A percentile compares a stretch with the other conserved stretches of the same genome.
Conservation (phyloP, 768 basidiomycete species). For the Dentipellis fragilis region DNA sequence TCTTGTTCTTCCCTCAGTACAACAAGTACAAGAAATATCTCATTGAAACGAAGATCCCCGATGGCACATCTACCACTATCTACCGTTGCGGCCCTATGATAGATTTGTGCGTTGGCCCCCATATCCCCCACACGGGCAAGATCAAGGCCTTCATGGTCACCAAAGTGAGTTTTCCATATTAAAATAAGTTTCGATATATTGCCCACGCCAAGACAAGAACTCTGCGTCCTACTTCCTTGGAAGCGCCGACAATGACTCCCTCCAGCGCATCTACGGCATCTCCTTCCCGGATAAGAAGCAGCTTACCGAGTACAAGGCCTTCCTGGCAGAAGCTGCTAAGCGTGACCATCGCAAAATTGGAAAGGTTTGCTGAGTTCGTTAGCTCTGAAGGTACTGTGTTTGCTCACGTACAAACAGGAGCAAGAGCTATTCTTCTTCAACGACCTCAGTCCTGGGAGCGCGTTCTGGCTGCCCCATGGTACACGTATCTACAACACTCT, state of each 20-base stretch:
- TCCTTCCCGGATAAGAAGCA: constrained; percentile 99
- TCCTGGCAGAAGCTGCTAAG: constrained; percentile 95
- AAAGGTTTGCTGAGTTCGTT: constrained; percentile 34
- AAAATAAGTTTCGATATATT: not conserved
- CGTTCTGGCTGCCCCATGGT: constrained; percentile 96
- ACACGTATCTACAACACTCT: constrained; percentile 94
- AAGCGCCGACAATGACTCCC: constrained; percentile 82
- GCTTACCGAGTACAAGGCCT: constrained; percentile 86
- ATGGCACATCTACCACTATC: constrained; percentile 93
- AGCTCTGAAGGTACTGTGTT: not conserved
- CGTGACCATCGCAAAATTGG: constrained; percentile 96
- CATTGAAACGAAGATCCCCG: constrained; percentile 91
- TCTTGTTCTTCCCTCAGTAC: constrained; percentile 46
- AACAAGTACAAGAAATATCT: constrained; percentile 98
- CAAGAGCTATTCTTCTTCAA: constrained; percentile 99
- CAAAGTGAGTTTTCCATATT: constrained; percentile 43
- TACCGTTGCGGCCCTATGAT: constrained; percentile 99
- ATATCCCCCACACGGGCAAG: constrained; percentile 94
- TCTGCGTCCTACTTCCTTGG: constrained; percentile 98
- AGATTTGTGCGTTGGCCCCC: constrained; percentile 93
- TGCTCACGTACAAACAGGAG: constrained; percentile 35
- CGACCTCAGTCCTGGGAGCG: constrained; percentile 88
- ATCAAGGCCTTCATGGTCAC: constrained; percentile 98
- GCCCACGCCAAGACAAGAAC: constrained; percentile 39
- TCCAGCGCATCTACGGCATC: constrained; percentile 96